These are phyloP conservation scores for Mrakiaceae sp. DNA, from an alignment of 1,284 basidiomycete genomes.

Conservation along the genomic window DNA sequence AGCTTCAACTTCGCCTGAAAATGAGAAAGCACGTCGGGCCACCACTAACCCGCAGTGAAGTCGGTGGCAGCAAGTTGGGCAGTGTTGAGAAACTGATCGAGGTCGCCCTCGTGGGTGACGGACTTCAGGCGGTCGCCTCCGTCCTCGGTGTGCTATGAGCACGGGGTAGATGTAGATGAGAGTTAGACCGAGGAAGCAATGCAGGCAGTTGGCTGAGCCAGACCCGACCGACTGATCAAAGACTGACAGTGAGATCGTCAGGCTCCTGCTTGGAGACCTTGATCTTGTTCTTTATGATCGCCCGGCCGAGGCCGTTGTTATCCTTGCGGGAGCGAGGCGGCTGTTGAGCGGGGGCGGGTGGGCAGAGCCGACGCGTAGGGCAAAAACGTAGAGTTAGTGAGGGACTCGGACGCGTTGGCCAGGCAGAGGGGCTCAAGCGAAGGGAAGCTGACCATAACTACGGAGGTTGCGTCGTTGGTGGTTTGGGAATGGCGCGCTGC, in stretches of 20 bases:
- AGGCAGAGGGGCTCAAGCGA: no score
- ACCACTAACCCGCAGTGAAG: slow-evolving; percentile 77
- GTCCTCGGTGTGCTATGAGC: slow-evolving; percentile 62
- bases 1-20: neutral
- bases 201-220: neutral
- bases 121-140: slow-evolving; percentile 67
- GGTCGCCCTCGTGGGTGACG: slow-evolving; percentile 88
- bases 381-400: no score
- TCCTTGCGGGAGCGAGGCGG: slow-evolving; percentile 27
- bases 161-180: neutral
- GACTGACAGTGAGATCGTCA: slow-evolving; percentile 57
- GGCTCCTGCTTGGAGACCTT: slow-evolving; percentile 59
- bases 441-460: no score
- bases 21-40: neutral
- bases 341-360: neutral
- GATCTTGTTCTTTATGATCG: slow-evolving; percentile 69
- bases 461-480: no score
- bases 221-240: neutral
- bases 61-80: slow-evolving; percentile 89
- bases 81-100: slow-evolving; percentile 93
- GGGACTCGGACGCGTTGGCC: no score
- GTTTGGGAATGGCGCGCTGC: no score
- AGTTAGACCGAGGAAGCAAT: neutral
- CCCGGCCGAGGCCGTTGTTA: slow-evolving; percentile 58
- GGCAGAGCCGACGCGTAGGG: no score